These are phyloP conservation scores for Phialemonium atrogriseum DNA, from an alignment of 2,329 filamentous ascomycete genomes.

Conservation along the genomic window DNA sequence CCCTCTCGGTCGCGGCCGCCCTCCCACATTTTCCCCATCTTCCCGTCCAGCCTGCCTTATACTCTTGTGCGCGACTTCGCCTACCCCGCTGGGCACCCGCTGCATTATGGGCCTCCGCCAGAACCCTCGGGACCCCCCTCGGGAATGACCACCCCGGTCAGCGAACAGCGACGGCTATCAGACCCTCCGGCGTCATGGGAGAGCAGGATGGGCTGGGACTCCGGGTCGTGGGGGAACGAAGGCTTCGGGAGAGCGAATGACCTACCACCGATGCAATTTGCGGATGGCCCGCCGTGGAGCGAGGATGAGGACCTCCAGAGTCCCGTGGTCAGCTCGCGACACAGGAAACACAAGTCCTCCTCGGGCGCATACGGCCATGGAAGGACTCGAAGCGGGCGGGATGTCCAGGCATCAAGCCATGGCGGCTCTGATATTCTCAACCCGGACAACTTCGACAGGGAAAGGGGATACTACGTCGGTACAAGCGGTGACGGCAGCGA, in stretches of 20 bases:
- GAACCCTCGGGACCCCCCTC: constrained; percentile 64
- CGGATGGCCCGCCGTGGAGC: constrained; percentile 84
- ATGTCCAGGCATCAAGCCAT: constrained; percentile 19
- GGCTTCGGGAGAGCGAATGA: constrained; percentile 57
- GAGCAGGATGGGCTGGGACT: constrained; percentile 51
- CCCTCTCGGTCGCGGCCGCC: constrained; percentile 66
- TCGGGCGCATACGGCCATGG: constrained; percentile 38
- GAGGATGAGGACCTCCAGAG: constrained; percentile 94
- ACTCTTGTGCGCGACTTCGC: constrained; percentile 94
- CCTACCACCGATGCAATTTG: constrained; percentile 74
- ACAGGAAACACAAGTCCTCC: constrained; percentile 76
- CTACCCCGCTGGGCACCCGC: constrained; percentile 70
- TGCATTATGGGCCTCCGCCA: constrained; percentile 89
- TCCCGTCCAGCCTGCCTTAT: constrained; percentile 79
- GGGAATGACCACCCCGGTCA: constrained; percentile 74
- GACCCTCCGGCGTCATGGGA: constrained; percentile 76
- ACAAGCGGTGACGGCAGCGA: constrained; percentile 64
- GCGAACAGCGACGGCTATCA: constrained; percentile 71
- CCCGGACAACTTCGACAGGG: constrained; percentile 45
- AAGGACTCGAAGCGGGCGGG: constrained; percentile 37
- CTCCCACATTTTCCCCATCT: constrained; percentile 75
- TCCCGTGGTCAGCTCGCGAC: constrained; percentile 75
- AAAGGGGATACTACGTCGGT: constrained; percentile 59
- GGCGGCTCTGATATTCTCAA: constrained; percentile 33
- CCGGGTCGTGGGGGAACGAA: constrained; percentile 38